Percentiles rank a stretch among this genome's conserved stretches.
phyloP scores from a whole-genome alignment of 148 eudicot genomes.

The Euryodendron excelsum region DNA sequence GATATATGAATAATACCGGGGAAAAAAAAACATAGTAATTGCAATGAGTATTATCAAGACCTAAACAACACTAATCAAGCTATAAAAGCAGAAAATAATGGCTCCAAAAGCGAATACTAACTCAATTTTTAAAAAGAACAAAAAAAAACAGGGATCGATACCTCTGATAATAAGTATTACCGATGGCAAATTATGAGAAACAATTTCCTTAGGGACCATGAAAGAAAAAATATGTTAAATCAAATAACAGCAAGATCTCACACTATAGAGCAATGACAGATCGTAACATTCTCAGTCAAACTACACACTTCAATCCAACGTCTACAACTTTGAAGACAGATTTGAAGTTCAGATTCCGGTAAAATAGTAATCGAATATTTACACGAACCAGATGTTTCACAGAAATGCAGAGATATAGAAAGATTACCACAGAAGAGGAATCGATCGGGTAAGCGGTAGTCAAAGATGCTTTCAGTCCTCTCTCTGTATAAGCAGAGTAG shows the following conservation, averaged over 20 bases:
- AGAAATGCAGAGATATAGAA: background rate
- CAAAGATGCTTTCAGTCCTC: constrained; percentile 10
- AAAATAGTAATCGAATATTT: too few relatives aligned
- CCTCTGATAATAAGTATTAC: too few relatives aligned
- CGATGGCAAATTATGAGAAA: background rate
- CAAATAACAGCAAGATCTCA: constrained; percentile 4
- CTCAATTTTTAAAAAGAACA: too few relatives aligned
- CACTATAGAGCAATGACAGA: background rate
- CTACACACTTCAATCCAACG: background rate
- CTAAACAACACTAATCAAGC: background rate
- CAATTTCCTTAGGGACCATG: background rate
- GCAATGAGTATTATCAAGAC: background rate
- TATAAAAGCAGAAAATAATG: too few relatives aligned
- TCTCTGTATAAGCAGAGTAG: background rate
- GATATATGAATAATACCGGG: background rate
- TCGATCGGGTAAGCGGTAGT: background rate
- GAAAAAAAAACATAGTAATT: background rate
- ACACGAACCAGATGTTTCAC: background rate
- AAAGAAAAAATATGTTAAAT: too few relatives aligned
- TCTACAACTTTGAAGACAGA: background rate
- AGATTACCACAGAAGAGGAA: constrained; percentile 8
- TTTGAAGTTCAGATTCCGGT: background rate
- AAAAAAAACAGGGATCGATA: too few relatives aligned
- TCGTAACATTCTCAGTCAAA: background rate
- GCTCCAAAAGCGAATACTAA: too few relatives aligned